Percentiles rank a stretch among this genome's conserved stretches.
Conservation (phyloP, 805 yeast species). For the Cyberlindnera sargentensis region DNA sequence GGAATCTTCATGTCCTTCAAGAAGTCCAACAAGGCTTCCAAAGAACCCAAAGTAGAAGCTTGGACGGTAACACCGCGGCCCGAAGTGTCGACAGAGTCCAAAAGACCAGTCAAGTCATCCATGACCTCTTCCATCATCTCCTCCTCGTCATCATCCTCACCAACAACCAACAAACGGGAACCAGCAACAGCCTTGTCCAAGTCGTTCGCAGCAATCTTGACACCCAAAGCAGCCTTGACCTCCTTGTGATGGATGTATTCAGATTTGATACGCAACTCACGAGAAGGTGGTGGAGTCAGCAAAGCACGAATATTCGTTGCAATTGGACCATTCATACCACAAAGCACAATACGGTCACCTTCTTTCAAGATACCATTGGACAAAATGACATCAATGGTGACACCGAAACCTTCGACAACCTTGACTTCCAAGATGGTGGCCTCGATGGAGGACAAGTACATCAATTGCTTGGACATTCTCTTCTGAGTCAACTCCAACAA, state of each 20-base stretch:
- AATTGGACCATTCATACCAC: slow-evolving; percentile 98
- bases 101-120: slow-evolving; percentile 93
- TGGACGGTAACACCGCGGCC: slow-evolving; percentile 98
- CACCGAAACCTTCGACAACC: slow-evolving; percentile 97
- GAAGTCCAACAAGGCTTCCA: slow-evolving; percentile 95
- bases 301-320: slow-evolving; percentile 94
- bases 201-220: slow-evolving; percentile 95
- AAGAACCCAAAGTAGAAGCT: slow-evolving; percentile 96
- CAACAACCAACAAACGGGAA: slow-evolving; percentile 89
- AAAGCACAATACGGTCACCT: slow-evolving; percentile 90
- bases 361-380: slow-evolving; percentile 95
- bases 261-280: slow-evolving; percentile 95
- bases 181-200: slow-evolving; percentile 99
- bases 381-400: slow-evolving; percentile 94
- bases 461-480: slow-evolving; percentile 98
- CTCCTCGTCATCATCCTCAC: slow-evolving; percentile 96
- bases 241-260: slow-evolving; percentile 95
- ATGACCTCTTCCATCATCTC: slow-evolving; percentile 96
- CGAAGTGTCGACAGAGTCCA: slow-evolving; percentile 89
- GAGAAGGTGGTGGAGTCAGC: slow-evolving; percentile 94
- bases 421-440: slow-evolving; percentile 97
- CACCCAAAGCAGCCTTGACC: slow-evolving; percentile 98
- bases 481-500: slow-evolving; percentile 92
- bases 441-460: slow-evolving; percentile 89
- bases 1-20: slow-evolving; percentile 98